A percentile compares a stretch with the other conserved stretches of the same genome.
These are phyloP conservation scores for Geotrichum ghanense DNA, from an alignment of 805 yeast genomes.

Conservation along the genomic window DNA sequence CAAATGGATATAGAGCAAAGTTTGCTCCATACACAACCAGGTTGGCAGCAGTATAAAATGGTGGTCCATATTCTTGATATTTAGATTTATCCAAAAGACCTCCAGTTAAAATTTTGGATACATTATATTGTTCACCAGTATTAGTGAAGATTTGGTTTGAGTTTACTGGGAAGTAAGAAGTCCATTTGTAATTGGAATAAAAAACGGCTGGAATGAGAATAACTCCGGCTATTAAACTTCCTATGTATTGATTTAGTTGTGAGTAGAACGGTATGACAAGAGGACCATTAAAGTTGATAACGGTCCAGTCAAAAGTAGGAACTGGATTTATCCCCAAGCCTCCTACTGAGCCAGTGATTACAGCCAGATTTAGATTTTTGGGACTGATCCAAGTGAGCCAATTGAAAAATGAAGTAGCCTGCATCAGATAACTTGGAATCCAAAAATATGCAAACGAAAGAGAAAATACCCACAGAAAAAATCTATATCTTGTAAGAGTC, in stretches of 20 bases:
- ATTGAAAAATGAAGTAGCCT: conserved; percentile 48
- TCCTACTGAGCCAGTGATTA: conserved; percentile 34
- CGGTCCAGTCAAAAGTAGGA: conserved; percentile 35
- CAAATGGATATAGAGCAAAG: conserved; percentile 41
- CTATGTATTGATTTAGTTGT: conserved; percentile 5
- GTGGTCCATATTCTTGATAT: conserved; percentile 42
- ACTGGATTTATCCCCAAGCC: conserved; percentile 38
- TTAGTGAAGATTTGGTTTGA: conserved; percentile 31
- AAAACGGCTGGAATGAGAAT: conserved; percentile 24
- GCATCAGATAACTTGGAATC: conserved; percentile 56
- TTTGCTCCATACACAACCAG: conserved; percentile 41
- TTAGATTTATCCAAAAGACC: conserved; percentile 32
- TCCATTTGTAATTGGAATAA: conserved; percentile 40
- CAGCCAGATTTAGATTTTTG: conserved; percentile 35
- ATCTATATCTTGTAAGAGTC: conserved; percentile 40
- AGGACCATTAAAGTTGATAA: conserved; percentile 18
- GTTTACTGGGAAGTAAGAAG: conserved; percentile 40
- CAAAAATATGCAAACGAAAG: conserved; percentile 48
- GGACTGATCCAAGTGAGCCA: conserved; percentile 55
- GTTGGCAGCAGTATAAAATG: conserved; percentile 46
- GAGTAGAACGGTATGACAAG: conserved; percentile 23
- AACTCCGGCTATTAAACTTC: conserved; percentile 13
- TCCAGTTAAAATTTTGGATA: conserved; percentile 32
- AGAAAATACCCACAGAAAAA: conserved; percentile 34
- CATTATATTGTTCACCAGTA: conserved; percentile 33